Percentiles rank a stretch among this genome's conserved stretches.
Evolutionary conservation across 176 grass and related monocot species (phyloP).

Genomic region (Themeda triandra): DNA sequence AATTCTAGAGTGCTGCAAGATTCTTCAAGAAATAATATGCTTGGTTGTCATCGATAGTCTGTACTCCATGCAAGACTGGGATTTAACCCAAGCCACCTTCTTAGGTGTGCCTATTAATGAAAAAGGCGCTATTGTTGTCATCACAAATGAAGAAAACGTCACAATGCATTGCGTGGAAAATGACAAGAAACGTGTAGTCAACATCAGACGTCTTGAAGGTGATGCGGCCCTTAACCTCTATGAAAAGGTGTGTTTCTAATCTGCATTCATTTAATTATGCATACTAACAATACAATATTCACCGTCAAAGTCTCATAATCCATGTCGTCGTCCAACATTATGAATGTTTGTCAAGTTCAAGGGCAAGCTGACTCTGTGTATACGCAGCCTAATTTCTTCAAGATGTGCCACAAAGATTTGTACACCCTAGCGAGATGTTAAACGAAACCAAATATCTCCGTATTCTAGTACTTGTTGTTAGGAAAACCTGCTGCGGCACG

Average conservation of each 20-base stretch:
- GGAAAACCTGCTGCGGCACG: no score
- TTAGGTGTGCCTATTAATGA: background rate
- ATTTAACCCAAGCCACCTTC: background rate
- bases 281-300: no score
- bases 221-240: no score
- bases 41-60: constrained; percentile 4
- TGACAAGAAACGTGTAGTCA: fast-evolving
- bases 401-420: no score
- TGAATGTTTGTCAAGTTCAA: no score
- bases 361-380: no score
- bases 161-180: background rate
- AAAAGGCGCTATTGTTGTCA: background rate
- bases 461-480: no score
- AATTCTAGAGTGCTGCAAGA: background rate
- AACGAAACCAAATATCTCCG: no score
- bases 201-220: background rate
- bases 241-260: background rate
- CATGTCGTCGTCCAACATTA: no score
- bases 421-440: no score
- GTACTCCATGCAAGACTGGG: background rate
- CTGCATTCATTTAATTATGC: background rate
- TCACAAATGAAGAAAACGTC: background rate
- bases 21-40: background rate
- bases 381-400: no score
- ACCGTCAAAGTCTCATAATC: no score